phyloP scores from a whole-genome alignment of 1,139 yeast genomes.

The Blastobotrys proliferans region DNA sequence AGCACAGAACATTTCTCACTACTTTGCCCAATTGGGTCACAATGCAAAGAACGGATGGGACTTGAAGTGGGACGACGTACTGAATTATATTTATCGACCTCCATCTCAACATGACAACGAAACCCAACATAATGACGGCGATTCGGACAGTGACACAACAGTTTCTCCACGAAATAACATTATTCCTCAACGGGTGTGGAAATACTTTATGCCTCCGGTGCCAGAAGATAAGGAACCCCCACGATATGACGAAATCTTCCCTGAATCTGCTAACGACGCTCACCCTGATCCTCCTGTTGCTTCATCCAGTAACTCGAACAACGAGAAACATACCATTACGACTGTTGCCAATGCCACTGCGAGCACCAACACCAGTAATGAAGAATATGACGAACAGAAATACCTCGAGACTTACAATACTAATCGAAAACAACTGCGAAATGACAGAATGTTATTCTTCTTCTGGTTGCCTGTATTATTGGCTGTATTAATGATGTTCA shows the following conservation, averaged over 20 bases:
- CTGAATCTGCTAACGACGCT: slow-evolving; percentile 44
- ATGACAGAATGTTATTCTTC: slow-evolving; percentile 78
- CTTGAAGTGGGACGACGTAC: slow-evolving; percentile 27
- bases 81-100: slow-evolving; percentile 21
- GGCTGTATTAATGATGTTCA: slow-evolving; percentile 25
- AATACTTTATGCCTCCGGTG: slow-evolving; percentile 20
- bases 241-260: slow-evolving; percentile 78
- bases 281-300: slow-evolving; percentile 39
- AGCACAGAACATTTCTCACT: slow-evolving; percentile 25
- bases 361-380: too few relatives aligned
- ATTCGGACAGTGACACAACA: slow-evolving; percentile 24
- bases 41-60: slow-evolving; percentile 29
- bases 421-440: slow-evolving; percentile 50
- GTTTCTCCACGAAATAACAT: slow-evolving; percentile 16
- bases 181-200: slow-evolving; percentile 23
- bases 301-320: slow-evolving; percentile 2
- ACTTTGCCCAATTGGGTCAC: slow-evolving; percentile 23
- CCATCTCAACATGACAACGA: slow-evolving; percentile 3
- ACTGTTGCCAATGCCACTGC: too few relatives aligned
- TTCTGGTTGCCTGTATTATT: slow-evolving; percentile 52
- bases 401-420: slow-evolving; percentile 26
- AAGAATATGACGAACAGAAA: slow-evolving; percentile 20
- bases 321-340: background rate
- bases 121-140: slow-evolving; percentile 9
- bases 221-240: slow-evolving; percentile 42